A percentile compares a stretch with the other conserved stretches of the same genome.
Evolutionary conservation across 2,329 filamentous ascomycete genomes (phyloP).

Genomic region (Elsinoe fawcettii): DNA sequence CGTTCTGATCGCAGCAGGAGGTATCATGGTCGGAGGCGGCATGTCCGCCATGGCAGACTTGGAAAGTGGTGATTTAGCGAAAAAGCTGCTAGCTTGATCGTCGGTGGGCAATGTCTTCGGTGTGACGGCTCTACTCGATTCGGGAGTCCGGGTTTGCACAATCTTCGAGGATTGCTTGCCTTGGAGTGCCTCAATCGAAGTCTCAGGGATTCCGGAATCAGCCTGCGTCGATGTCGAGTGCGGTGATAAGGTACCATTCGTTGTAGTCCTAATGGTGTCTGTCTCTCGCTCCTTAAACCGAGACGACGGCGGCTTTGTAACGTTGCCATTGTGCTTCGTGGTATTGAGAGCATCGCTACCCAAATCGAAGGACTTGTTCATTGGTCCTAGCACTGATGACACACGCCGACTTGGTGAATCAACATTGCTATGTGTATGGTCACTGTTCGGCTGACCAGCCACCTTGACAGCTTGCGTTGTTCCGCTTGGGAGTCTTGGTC

Average conservation of each 20-base stretch:
- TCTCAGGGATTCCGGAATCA: background rate
- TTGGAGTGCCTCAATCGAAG: background rate
- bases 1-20: background rate
- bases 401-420: too few species aligned
- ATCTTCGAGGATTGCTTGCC: background rate
- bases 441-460: too few species aligned
- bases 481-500: too few species aligned
- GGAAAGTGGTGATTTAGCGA: background rate
- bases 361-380: too few species aligned
- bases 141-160: background rate
- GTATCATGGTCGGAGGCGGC: background rate
- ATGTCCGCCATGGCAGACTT: background rate
- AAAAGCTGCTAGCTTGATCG: background rate
- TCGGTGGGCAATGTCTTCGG: background rate
- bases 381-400: too few species aligned
- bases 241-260: background rate
- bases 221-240: background rate
- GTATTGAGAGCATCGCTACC: too few species aligned
- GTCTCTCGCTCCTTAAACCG: background rate
- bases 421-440: too few species aligned
- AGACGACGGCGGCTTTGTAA: background rate
- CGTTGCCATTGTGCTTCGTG: too few species aligned
- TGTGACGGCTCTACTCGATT: background rate
- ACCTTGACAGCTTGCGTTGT: too few species aligned
- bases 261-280: background rate